Evolutionary conservation across 2,329 filamentous ascomycete species (phyloP).

Genomic region (Nothopassalora personata): DNA sequence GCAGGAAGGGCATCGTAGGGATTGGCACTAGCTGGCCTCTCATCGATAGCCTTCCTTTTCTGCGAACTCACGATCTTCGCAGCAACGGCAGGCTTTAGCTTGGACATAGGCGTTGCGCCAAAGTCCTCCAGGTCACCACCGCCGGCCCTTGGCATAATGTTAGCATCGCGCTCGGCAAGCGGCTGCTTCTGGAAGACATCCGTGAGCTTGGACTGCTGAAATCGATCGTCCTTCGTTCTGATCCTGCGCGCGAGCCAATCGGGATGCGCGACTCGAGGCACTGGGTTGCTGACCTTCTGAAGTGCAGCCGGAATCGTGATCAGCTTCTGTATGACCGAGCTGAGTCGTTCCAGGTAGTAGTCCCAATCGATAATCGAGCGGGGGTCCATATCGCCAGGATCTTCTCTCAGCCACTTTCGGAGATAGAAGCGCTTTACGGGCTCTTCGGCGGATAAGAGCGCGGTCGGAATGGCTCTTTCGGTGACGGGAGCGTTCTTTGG

Average conservation of each 20-base stretch:
- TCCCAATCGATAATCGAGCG: slow-evolving; percentile 89
- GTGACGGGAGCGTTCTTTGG: slow-evolving; percentile 89
- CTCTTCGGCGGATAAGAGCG: slow-evolving; percentile 93
- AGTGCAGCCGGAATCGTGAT: slow-evolving; percentile 97
- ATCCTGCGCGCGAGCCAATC: slow-evolving; percentile 95
- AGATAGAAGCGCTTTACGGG: slow-evolving; percentile 82
- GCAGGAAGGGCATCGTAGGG: slow-evolving; percentile 78
- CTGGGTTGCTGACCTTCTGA: slow-evolving; percentile 90
- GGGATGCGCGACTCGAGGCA: slow-evolving; percentile 86
- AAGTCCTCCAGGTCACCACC: slow-evolving; percentile 52
- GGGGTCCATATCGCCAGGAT: slow-evolving; percentile 85
- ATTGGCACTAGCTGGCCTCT: slow-evolving; percentile 56
- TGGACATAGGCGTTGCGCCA: slow-evolving; percentile 31
- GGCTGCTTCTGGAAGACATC: slow-evolving; percentile 76
- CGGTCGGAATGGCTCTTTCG: slow-evolving; percentile 87
- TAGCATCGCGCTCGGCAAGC: slow-evolving; percentile 66
- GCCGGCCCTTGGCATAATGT: slow-evolving; percentile 47
- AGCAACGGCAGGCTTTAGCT: slow-evolving; percentile 43
- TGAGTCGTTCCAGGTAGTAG: slow-evolving; percentile 92
- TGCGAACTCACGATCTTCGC: slow-evolving; percentile 34
- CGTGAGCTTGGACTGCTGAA: slow-evolving; percentile 98
- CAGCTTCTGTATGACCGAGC: slow-evolving; percentile 96
- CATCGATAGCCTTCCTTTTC: slow-evolving; percentile 46
- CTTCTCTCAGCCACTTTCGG: slow-evolving; percentile 92
- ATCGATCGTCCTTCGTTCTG: slow-evolving; percentile 89